phyloP scores from a whole-genome alignment of 306 rosid genomes.

The Cyamopsis tetragonoloba region DNA sequence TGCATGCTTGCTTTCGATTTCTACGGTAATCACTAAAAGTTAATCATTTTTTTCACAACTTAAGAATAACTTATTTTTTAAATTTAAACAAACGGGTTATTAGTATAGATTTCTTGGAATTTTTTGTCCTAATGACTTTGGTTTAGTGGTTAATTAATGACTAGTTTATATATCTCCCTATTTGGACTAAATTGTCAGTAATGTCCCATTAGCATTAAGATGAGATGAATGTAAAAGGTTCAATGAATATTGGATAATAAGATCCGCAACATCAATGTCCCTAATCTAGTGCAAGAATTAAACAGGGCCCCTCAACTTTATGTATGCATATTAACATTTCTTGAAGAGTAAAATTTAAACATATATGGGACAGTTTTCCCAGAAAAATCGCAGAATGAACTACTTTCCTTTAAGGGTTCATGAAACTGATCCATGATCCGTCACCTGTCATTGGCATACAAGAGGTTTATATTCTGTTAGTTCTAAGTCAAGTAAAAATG shows the following conservation, averaged over 20 bases:
- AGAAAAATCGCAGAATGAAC: conserved; percentile 11
- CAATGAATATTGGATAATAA: background rate
- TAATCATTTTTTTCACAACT: too few species aligned
- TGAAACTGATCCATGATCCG: conserved; percentile 20
- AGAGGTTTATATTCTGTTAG: background rate
- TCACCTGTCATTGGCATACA: conserved; percentile 24
- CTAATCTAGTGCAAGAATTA: conserved; percentile 21
- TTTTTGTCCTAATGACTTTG: background rate
- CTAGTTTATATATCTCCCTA: background rate
- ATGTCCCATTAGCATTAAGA: background rate
- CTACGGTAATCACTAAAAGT: too few species aligned
- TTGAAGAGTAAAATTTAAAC: conserved; percentile 25
- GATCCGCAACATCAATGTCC: background rate
- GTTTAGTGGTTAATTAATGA: background rate
- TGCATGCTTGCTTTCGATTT: too few species aligned
- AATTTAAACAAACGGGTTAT: too few species aligned
- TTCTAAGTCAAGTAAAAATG: background rate
- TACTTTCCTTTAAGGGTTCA: background rate
- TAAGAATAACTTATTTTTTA: too few species aligned
- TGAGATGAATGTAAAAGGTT: background rate
- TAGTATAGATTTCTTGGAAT: background rate
- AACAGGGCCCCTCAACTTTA: background rate
- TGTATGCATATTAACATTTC: conserved; percentile 19
- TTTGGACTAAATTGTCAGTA: background rate
- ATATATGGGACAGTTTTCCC: conserved; percentile 22